Evolutionary conservation across 2,329 filamentous ascomycete species (phyloP).

Genomic region (Tolypocladium ovalisporum): DNA sequence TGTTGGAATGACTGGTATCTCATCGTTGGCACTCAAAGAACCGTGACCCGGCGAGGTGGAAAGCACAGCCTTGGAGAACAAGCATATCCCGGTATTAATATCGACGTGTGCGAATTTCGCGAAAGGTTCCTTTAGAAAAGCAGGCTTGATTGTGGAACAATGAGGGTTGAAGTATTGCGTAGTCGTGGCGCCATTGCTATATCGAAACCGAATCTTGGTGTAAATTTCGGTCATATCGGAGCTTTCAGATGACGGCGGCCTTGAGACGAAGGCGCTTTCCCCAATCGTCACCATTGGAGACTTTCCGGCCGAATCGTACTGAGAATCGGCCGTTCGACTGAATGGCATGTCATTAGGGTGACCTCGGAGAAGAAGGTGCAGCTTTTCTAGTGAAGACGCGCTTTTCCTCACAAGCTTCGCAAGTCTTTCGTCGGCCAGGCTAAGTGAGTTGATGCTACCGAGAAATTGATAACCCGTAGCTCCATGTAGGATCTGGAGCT

Average conservation of each 20-base stretch:
- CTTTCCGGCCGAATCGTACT: background rate
- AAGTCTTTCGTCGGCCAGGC: background rate
- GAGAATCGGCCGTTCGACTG: background rate
- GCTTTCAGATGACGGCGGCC: background rate
- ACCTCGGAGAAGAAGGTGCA: background rate
- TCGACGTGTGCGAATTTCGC: background rate
- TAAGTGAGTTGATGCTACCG: background rate
- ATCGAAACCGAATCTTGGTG: background rate
- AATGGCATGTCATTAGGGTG: background rate
- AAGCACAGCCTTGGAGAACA: background rate
- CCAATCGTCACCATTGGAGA: background rate
- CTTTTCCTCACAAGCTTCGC: background rate
- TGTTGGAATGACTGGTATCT: background rate
- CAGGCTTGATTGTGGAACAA: background rate
- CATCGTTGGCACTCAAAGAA: background rate
- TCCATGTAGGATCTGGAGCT: background rate
- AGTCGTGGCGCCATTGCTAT: background rate
- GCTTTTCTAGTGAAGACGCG: background rate
- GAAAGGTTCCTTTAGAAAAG: background rate
- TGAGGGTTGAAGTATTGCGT: background rate
- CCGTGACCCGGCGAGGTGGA: background rate
- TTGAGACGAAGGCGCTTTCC: background rate
- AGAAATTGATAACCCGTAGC: background rate
- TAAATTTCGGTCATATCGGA: background rate
- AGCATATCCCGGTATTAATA: background rate